phyloP scores from a whole-genome alignment of 2,329 filamentous ascomycete genomes.

The Emericellopsis cladophorae region DNA sequence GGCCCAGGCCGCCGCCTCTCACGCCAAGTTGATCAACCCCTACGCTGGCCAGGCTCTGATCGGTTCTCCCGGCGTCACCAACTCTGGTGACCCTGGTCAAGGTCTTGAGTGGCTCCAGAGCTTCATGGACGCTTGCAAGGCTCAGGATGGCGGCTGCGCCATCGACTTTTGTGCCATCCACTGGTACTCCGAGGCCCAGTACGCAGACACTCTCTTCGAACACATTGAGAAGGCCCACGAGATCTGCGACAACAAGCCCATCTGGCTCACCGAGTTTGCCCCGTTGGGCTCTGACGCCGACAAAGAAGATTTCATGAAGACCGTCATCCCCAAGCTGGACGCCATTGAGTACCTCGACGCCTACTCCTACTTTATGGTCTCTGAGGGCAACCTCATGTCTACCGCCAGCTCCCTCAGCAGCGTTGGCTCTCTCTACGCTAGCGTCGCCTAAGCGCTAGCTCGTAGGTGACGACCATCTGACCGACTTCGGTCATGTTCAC shows the following conservation, averaged over 20 bases:
- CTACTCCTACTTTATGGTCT: slow-evolving; percentile 46
- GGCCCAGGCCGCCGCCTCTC: slow-evolving; percentile 34
- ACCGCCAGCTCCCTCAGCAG: slow-evolving; percentile 25
- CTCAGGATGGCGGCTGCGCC: slow-evolving; percentile 25
- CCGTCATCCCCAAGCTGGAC: slow-evolving; percentile 35
- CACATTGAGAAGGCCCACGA: slow-evolving; percentile 36
- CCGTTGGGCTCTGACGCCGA: slow-evolving; percentile 28
- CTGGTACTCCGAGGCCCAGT: slow-evolving; percentile 45
- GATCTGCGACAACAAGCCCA: slow-evolving; percentile 31
- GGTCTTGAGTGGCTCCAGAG: slow-evolving; percentile 43
- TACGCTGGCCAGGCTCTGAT: slow-evolving; percentile 38
- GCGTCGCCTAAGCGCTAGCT: slow-evolving; percentile 11
- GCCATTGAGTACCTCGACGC: slow-evolving; percentile 35
- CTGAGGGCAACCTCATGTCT: slow-evolving; percentile 26
- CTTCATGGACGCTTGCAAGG: slow-evolving; percentile 38
- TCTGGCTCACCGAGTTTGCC: slow-evolving; percentile 57
- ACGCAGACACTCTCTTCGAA: slow-evolving; percentile 35
- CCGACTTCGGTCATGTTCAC: slow-evolving; percentile 7
- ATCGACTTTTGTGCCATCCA: slow-evolving; percentile 51
- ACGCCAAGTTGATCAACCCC: slow-evolving; percentile 41
- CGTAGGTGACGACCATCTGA: neutral
- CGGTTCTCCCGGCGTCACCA: slow-evolving; percentile 48
- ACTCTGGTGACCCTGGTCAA: slow-evolving; percentile 34
- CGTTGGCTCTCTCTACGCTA: slow-evolving; percentile 37
- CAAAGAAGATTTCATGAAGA: slow-evolving; percentile 33